Evolutionary conservation across 208 protist genomes (phyloP).

Genomic region (Trypanosoma cruzi): DNA sequence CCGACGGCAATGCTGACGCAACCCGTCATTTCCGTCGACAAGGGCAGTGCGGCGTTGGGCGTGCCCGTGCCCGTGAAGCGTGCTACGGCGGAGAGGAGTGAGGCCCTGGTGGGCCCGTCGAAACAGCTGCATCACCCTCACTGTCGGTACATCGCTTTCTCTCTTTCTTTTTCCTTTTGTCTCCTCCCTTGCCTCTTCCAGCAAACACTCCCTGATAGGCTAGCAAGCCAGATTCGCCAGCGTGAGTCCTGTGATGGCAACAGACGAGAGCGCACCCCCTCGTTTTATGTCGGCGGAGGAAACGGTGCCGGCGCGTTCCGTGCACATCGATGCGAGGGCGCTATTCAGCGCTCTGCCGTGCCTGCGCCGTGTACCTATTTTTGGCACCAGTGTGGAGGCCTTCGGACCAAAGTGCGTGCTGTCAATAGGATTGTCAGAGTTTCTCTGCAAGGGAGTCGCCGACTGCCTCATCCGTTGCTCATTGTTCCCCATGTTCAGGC

Average conservation of each 20-base stretch:
- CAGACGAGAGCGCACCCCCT: background rate
- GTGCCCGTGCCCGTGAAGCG: background rate
- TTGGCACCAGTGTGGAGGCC: slow-evolving; percentile 39
- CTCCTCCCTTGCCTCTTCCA: background rate
- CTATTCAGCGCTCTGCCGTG: slow-evolving; percentile 37
- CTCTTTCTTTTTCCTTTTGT: background rate
- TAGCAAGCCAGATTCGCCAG: background rate
- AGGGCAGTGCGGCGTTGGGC: too few species aligned
- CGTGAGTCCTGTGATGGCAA: background rate
- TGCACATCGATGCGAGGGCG: slow-evolving; percentile 38
- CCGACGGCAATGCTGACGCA: background rate
- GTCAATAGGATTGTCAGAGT: slow-evolving; percentile 42
- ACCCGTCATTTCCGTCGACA: too few species aligned
- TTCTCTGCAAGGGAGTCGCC: slow-evolving; percentile 61
- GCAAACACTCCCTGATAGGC: background rate
- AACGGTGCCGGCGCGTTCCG: slow-evolving; percentile 17
- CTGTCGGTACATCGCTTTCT: background rate
- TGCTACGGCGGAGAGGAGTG: background rate
- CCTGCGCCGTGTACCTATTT: slow-evolving; percentile 43
- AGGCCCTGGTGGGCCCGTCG: background rate
- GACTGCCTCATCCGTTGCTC: slow-evolving; percentile 43
- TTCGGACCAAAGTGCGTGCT: slow-evolving; percentile 42
- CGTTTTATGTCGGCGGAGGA: slow-evolving; percentile 10
- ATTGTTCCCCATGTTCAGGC: slow-evolving; percentile 47
- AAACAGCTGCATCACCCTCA: background rate